Conservation (phyloP, 768 basidiomycete genomes). For the Termitomyces sp. region DNA sequence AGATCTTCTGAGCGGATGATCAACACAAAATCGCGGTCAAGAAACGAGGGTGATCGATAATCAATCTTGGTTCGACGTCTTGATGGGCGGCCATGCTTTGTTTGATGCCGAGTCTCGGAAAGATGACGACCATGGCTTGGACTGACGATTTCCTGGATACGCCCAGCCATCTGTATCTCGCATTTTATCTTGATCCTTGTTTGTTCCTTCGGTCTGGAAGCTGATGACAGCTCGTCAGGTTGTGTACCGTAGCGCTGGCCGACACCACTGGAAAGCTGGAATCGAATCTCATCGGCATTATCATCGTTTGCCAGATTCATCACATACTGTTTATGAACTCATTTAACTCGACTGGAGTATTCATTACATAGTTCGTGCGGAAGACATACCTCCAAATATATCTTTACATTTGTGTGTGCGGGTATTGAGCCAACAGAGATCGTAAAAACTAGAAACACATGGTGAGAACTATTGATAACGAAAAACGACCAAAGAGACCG, state of each 20-base stretch:
- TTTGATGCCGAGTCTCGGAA: constrained; percentile 25
- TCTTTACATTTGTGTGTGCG: constrained; percentile 30
- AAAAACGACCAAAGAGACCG: constrained; percentile 13
- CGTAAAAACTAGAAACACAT: constrained; percentile 38
- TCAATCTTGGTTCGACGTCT: constrained; percentile 33
- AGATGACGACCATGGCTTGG: constrained; percentile 37
- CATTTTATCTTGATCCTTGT: constrained; percentile 35
- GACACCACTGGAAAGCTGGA: constrained; percentile 47
- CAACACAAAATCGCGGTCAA: constrained; percentile 47
- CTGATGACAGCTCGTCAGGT: constrained; percentile 29
- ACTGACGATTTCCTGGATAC: constrained; percentile 32
- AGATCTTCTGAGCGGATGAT: constrained; percentile 41
- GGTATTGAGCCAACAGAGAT: constrained; percentile 54
- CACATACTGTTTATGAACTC: constrained; percentile 32
- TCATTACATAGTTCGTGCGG: not conserved
- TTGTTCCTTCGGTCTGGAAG: constrained; percentile 19
- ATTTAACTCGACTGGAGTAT: not conserved
- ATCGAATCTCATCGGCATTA: constrained; percentile 38
- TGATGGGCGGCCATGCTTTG: constrained; percentile 27
- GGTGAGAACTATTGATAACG: not conserved
- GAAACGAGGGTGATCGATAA: constrained; percentile 34
- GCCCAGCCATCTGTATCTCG: constrained; percentile 45
- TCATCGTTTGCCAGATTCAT: constrained; percentile 50
- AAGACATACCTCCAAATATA: constrained; percentile 35
- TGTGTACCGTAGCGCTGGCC: constrained; percentile 47